A percentile compares a stretch with the other conserved stretches of the same genome.
These are phyloP conservation scores for Glycine tomentella DNA, from an alignment of 306 rosid species.

Conservation along the genomic window DNA sequence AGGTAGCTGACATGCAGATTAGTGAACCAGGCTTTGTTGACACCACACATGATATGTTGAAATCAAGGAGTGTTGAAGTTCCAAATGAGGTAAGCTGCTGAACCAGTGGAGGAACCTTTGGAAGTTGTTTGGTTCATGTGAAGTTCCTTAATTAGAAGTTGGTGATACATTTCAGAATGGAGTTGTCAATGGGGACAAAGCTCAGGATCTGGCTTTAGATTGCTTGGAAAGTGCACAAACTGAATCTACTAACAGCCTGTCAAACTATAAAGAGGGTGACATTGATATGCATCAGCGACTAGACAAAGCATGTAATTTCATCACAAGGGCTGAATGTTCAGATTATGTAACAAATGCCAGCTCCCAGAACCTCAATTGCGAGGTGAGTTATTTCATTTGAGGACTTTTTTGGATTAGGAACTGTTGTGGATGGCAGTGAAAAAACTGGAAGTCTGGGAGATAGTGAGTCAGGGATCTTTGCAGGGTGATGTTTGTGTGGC, in stretches of 20 bases:
- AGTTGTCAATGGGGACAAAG: constrained; percentile 48
- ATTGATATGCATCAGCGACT: constrained; percentile 56
- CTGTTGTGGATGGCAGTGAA: constrained; percentile 73
- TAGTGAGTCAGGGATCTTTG: constrained; percentile 78
- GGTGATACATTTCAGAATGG: constrained; percentile 62
- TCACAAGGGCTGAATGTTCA: constrained; percentile 54
- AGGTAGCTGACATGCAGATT: constrained; percentile 41
- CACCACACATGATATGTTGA: constrained; percentile 46
- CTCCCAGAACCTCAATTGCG: constrained; percentile 69
- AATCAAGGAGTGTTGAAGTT: constrained; percentile 44
- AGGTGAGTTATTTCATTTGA: constrained; percentile 87
- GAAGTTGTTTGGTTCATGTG: constrained; percentile 55
- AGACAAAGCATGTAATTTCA: constrained; percentile 60
- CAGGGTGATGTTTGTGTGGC: constrained; percentile 74
- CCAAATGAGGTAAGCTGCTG: constrained; percentile 64
- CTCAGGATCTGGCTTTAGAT: constrained; percentile 53
- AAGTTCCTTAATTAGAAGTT: constrained; percentile 60
- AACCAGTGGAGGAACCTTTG: constrained; percentile 56
- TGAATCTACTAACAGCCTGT: constrained; percentile 46
- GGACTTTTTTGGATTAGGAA: constrained; percentile 73
- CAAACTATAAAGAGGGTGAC: constrained; percentile 57
- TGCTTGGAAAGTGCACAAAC: constrained; percentile 53
- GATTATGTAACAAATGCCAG: constrained; percentile 61
- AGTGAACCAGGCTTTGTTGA: constrained; percentile 48
- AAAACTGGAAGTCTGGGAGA: constrained; percentile 71